Percentiles rank a stretch among this genome's conserved stretches.
Evolutionary conservation across 192 early-diverging fungal genomes (phyloP).

Genomic region (Coemansia sp.): DNA sequence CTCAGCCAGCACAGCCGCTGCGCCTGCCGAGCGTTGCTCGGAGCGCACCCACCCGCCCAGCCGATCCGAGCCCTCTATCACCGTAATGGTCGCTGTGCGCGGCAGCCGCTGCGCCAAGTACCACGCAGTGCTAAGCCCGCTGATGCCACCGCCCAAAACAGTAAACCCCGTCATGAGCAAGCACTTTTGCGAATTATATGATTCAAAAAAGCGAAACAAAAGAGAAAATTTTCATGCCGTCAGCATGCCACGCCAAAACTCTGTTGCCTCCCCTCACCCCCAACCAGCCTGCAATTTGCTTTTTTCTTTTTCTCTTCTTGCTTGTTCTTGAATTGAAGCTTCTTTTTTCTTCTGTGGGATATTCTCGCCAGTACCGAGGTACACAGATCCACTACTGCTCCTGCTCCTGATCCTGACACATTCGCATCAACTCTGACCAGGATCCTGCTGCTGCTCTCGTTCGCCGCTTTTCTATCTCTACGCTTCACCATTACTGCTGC

Average conservation of each 20-base stretch:
- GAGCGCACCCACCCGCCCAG: conserved; percentile 88
- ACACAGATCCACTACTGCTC: neutral
- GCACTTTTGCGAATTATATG: neutral
- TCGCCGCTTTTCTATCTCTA: neutral
- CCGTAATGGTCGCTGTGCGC: conserved; percentile 56
- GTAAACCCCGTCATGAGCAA: conserved; percentile 53
- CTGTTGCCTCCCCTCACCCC: neutral
- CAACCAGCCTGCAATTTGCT: neutral
- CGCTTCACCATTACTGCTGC: neutral
- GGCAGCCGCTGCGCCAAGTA: conserved; percentile 60
- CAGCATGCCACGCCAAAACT: neutral
- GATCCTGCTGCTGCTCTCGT: neutral
- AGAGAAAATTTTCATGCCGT: neutral
- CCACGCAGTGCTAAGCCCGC: conserved; percentile 82
- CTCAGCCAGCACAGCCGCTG: conserved; percentile 62
- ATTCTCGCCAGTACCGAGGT: neutral
- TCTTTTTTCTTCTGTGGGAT: neutral
- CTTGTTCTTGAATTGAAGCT: neutral
- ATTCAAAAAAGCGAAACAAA: neutral
- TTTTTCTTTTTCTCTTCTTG: neutral
- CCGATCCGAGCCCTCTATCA: conserved; percentile 69
- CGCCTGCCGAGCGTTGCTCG: conserved; percentile 42
- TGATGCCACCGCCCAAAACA: conserved; percentile 92
- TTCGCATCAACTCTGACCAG: neutral
- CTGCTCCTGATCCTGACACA: neutral